Evolutionary conservation across 768 basidiomycete genomes (phyloP).

Genomic region (Lactarius quietus): DNA sequence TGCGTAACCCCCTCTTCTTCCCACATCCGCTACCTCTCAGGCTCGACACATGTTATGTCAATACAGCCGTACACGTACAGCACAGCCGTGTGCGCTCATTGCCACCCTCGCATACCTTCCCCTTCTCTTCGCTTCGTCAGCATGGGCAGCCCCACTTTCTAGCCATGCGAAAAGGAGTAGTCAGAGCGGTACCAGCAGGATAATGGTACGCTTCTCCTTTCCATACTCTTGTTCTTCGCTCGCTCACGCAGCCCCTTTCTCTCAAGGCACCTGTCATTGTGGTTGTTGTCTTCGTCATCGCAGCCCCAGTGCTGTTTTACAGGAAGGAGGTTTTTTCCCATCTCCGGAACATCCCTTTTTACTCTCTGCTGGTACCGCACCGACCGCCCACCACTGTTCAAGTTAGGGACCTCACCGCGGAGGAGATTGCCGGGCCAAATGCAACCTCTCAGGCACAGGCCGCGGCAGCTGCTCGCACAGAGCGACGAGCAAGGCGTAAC

Average conservation of each 20-base stretch:
- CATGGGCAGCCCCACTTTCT: conserved; percentile 19
- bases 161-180: not conserved
- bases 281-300: conserved; percentile 12
- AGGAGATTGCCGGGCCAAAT: conserved; percentile 20
- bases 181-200: not conserved
- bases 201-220: conserved; percentile 3
- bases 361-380: not conserved
- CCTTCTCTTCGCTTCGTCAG: conserved; percentile 1
- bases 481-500: conserved; percentile 38
- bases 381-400: conserved; percentile 2
- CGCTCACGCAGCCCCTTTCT: not conserved
- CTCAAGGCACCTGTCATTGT: conserved; percentile 21
- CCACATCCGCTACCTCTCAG: not conserved
- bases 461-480: not conserved
- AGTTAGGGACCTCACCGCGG: conserved; percentile 24
- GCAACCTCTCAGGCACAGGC: conserved; percentile 11
- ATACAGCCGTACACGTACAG: not conserved
- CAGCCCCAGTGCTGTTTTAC: conserved; percentile 3
- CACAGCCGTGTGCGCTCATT: not conserved
- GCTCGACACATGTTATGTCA: conserved; percentile 20
- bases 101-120: not conserved
- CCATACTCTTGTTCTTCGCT: not conserved
- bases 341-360: not conserved
- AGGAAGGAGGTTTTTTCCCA: not conserved
- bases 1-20: not conserved